Conservation (phyloP, 768 basidiomycete genomes). For the Russula foetens region DNA sequence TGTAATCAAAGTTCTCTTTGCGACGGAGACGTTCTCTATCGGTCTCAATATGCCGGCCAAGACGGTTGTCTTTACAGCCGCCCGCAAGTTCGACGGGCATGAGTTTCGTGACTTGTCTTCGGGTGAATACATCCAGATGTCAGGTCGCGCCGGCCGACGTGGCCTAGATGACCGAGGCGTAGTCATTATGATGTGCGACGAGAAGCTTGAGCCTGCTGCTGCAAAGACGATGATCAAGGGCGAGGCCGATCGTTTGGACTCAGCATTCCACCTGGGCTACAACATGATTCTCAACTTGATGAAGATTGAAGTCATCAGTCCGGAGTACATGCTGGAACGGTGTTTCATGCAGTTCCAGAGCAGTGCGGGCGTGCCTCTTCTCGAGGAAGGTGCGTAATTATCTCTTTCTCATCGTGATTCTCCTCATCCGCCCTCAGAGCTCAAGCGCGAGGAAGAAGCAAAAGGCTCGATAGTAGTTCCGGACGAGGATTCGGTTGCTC, state of each 20-base stretch:
- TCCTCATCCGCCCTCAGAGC: conserved; percentile 40
- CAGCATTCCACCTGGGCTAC: conserved; percentile 97
- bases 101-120: conserved; percentile 91
- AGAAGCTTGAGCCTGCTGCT: conserved; percentile 86
- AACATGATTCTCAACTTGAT: conserved; percentile 99
- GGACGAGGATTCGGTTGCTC: conserved; percentile 73
- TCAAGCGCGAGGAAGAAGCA: conserved; percentile 62
- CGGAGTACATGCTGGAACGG: conserved; percentile 94
- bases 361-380: conserved; percentile 75
- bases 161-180: conserved; percentile 98
- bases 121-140: conserved; percentile 99
- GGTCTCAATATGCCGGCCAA: conserved; percentile 99
- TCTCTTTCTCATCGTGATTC: neutral
- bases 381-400: conserved; percentile 59
- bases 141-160: conserved; percentile 93
- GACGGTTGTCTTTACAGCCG: conserved; percentile 94
- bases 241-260: conserved; percentile 92
- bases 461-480: conserved; percentile 62
- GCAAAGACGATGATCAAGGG: conserved; percentile 99
- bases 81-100: conserved; percentile 92
- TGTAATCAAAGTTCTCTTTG: conserved; percentile 94
- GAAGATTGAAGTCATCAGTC: conserved; percentile 97
- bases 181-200: conserved; percentile 99
- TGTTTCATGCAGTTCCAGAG: conserved; percentile 99
- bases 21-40: conserved; percentile 97